Evolutionary conservation across 2,329 filamentous ascomycete genomes (phyloP).

Genomic region (Sporothrix dimorphospora): DNA sequence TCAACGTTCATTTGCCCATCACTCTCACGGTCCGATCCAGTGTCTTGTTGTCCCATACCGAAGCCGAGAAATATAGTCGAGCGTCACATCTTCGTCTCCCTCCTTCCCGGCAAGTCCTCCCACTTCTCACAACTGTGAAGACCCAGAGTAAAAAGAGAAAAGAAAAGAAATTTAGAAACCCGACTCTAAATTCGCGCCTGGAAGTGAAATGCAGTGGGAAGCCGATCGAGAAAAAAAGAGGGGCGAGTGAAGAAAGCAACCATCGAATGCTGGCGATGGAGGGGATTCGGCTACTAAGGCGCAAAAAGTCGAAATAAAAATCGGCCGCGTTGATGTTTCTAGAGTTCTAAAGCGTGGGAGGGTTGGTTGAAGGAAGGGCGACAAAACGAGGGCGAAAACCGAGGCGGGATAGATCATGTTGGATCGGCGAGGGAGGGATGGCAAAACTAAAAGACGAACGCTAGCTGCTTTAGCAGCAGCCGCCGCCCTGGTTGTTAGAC

Average conservation of each 20-base stretch:
- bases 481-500: conserved; percentile 52
- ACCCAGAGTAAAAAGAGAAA: not conserved
- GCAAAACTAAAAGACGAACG: not conserved
- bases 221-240: not conserved
- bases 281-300: not conserved
- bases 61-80: not conserved
- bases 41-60: not conserved
- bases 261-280: not conserved
- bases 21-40: not conserved
- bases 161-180: not conserved
- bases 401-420: not conserved
- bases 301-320: not conserved
- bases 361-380: not conserved
- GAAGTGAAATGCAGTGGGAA: not conserved
- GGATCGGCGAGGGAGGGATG: not conserved
- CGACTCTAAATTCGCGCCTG: conserved; percentile 14
- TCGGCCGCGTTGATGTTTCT: not conserved
- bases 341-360: not conserved
- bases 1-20: not conserved
- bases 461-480: conserved; percentile 41
- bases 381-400: not conserved
- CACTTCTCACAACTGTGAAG: not conserved
- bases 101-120: not conserved
- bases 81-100: not conserved
- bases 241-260: not conserved